Conservation (phyloP, 108 stramenopile species). For the Nitzschia palea region DNA sequence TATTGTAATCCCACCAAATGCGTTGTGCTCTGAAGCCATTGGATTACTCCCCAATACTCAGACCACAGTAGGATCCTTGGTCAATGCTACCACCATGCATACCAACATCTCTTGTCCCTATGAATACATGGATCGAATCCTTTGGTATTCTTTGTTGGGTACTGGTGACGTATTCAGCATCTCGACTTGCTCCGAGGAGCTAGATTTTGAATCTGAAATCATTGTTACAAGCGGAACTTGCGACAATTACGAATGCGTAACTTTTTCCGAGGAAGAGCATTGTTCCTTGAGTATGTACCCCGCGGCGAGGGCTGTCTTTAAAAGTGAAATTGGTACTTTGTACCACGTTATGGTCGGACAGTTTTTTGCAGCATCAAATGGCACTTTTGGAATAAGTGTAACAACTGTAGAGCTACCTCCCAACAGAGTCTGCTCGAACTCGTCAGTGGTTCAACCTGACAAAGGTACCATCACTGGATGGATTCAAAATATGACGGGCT, state of each 20-base stretch:
- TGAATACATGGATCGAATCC: not conserved
- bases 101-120: not conserved
- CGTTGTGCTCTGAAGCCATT: conserved; percentile 6
- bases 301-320: not conserved
- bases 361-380: not conserved
- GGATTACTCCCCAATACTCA: not conserved
- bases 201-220: conserved; percentile 17
- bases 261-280: not conserved
- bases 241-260: conserved; percentile 7
- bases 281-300: conserved; percentile 3
- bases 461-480: not conserved
- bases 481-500: not conserved
- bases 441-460: not conserved
- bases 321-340: conserved; percentile 2
- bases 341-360: conserved; percentile 1
- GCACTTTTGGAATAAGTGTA: conserved; percentile 12
- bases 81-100: not conserved
- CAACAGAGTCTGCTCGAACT: conserved; percentile 11
- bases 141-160: not conserved
- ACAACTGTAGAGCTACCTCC: not conserved
- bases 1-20: conserved; percentile 3
- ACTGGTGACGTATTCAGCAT: not conserved
- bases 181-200: conserved; percentile 5
- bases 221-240: conserved; percentile 5
- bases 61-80: not conserved